Conservation (phyloP, 1,139 yeast species). For the Zygosaccharomyces sapae region DNA sequence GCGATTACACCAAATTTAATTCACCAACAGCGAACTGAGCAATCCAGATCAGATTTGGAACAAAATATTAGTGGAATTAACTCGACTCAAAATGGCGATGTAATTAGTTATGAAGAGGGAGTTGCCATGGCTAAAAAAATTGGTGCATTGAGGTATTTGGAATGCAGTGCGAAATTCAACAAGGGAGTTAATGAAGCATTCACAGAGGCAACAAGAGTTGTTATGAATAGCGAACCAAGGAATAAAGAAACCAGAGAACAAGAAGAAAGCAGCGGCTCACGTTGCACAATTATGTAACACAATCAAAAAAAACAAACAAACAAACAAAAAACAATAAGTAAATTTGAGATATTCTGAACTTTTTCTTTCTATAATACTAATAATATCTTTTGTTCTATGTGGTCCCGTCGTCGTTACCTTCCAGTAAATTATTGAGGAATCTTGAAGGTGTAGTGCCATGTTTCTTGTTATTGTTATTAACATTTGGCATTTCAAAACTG, state of each 20-base stretch:
- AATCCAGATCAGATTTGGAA: constrained; percentile 10
- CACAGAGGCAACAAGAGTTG: constrained; percentile 96
- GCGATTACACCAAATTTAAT: constrained; percentile 33
- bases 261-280: constrained; percentile 38
- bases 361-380: neutral
- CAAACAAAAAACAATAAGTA: neutral
- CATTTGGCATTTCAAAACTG: neutral
- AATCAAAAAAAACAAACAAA: constrained; percentile 7
- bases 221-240: constrained; percentile 82
- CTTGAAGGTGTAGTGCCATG: constrained; percentile 16
- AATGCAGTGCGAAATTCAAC: constrained; percentile 90
- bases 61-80: constrained; percentile 21
- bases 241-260: constrained; percentile 59
- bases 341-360: constrained; percentile 3
- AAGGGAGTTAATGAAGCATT: constrained; percentile 96
- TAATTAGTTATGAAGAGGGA: constrained; percentile 80
- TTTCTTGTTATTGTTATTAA: constrained; percentile 1
- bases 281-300: constrained; percentile 40
- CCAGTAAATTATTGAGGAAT: constrained; percentile 19
- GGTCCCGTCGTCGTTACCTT: constrained; percentile 9
- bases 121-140: constrained; percentile 78
- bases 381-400: constrained; percentile 3
- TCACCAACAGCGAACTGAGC: constrained; percentile 23
- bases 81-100: constrained; percentile 37
- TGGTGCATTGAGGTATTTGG: constrained; percentile 81